These are phyloP conservation scores for Fibroporia radiculosa DNA, from an alignment of 768 basidiomycete species.

Conservation along the genomic window DNA sequence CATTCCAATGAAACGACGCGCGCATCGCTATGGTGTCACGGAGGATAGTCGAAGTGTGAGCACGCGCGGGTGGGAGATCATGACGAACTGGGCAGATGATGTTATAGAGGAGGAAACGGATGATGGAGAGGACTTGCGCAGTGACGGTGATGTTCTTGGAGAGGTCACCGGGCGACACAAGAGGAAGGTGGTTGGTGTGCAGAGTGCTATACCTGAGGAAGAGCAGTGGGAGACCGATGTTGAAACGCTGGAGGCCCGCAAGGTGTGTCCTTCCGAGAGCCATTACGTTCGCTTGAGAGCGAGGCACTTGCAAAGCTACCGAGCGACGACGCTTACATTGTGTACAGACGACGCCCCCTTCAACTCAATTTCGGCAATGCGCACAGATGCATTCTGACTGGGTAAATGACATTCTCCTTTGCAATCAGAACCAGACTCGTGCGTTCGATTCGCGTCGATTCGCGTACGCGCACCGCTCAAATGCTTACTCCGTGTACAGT, in stretches of 20 bases:
- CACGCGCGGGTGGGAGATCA: constrained; percentile 59
- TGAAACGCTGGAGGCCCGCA: constrained; percentile 37
- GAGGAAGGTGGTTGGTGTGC: constrained; percentile 20
- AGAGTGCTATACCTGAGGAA: constrained; percentile 47
- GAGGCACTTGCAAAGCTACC: no score
- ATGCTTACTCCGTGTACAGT: constrained; percentile 44
- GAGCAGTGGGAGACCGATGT: constrained; percentile 75
- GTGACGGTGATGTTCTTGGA: constrained; percentile 71
- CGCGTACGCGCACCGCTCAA: not conserved
- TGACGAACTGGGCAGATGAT: constrained; percentile 82
- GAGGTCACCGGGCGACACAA: constrained; percentile 45
- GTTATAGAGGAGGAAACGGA: constrained; percentile 57
- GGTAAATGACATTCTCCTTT: constrained; percentile 91
- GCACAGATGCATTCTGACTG: constrained; percentile 90
- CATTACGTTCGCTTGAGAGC: not conserved
- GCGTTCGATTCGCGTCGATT: constrained; percentile 17
- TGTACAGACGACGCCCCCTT: constrained; percentile 23
- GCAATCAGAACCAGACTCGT: constrained; percentile 88
- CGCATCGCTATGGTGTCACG: constrained; percentile 20
- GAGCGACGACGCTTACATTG: no score
- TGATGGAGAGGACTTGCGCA: constrained; percentile 50
- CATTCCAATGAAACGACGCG: constrained; percentile 49
- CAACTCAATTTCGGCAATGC: constrained; percentile 74
- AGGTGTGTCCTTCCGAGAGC: constrained; percentile 26
- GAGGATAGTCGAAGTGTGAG: constrained; percentile 20